Conservation (phyloP, 495 filamentous ascomycete species). For the Lasiosphaeris hirsuta region DNA sequence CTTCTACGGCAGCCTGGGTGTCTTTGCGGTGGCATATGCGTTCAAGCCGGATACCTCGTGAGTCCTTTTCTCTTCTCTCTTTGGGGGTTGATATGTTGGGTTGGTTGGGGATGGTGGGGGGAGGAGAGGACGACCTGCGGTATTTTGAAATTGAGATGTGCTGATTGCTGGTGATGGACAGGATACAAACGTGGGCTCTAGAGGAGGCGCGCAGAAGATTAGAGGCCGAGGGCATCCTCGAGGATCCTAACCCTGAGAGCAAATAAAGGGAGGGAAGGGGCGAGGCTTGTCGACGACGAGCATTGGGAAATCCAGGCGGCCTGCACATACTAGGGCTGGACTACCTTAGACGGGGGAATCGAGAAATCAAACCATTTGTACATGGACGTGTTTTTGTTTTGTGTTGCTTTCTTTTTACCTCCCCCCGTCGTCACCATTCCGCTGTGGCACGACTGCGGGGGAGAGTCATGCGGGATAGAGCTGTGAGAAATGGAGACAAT, state of each 20-base stretch:
- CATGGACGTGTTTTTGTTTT: slow-evolving; percentile 1
- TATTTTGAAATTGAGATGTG: slow-evolving; percentile 5
- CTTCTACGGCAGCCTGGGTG: slow-evolving; percentile 76
- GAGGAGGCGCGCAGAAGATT: slow-evolving; percentile 92
- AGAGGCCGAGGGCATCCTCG: slow-evolving; percentile 90
- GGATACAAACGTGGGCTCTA: slow-evolving; percentile 98
- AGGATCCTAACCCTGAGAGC: slow-evolving; percentile 58
- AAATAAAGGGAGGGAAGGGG: slow-evolving; percentile 25
- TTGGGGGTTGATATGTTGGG: background rate
- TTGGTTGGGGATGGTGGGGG: background rate
- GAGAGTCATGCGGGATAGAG: background rate
- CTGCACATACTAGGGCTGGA: background rate
- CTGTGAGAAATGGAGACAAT: background rate
- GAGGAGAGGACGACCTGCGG: background rate
- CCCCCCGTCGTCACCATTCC: background rate
- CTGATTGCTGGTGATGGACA: slow-evolving; percentile 36
- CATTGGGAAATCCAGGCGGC: no score
- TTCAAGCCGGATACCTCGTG: slow-evolving; percentile 99
- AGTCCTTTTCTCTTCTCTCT: slow-evolving; percentile 39
- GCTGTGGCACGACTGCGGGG: background rate
- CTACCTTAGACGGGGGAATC: slow-evolving; percentile 7
- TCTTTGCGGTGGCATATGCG: slow-evolving; percentile 78
- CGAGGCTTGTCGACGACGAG: background rate
- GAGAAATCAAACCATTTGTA: slow-evolving; percentile 4
- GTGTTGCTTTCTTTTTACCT: background rate